Base-by-base conservation (phyloP, 2,329 filamentous ascomycete genomes). In the Drechslerella dactyloides region DNA sequence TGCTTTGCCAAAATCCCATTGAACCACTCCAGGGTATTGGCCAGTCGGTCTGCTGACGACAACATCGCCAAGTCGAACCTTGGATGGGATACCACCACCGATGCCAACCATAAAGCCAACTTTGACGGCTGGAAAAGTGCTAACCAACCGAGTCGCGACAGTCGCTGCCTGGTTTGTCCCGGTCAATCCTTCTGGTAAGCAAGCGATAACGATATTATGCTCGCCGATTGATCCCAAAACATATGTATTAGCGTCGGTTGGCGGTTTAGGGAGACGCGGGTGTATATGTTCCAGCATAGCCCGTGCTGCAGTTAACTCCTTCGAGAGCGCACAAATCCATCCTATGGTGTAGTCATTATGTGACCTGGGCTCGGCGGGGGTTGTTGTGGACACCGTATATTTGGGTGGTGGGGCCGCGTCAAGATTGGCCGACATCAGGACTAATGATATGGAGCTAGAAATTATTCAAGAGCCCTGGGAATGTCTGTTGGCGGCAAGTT, bases 71-170 rank as follows among this genome's bases (percentile, higher is more conserved):
- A 65, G 33, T 19, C 44, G 30, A 24, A 69, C 52, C 13, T 52
- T 46, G 2, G 42, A n/a, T 7, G 65, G 58, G 33, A 69, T 35
- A 1, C 65, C 65, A 13, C 40, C 46, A 1, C 65, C 65, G n/a
- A 69, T 69, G 7, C 65, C 65, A 33, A 61, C 64, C 51, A 69
- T 50, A n/a, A 69, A 24, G 3, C 33, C 50, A 35, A 55, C 17
- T 37, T 50, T 69, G 40, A 69, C 61, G 23, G 40, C 44, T 5
- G 48, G 55, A 33, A 69, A 69, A 3, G 64, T 69, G 21, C n/a
- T 23, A 23, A 40, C 7, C 62, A 66, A 59, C 13, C 58, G 27
- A 2, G 24, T 33, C 1, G 62, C 55, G 23, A 46, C 62, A 13
- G n/a, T 23, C 10, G 62, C 48, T 24, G 59, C 59, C 15, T 15